phyloP scores from a whole-genome alignment of 108 stramenopile genomes.

The Skeletonema costatum region DNA sequence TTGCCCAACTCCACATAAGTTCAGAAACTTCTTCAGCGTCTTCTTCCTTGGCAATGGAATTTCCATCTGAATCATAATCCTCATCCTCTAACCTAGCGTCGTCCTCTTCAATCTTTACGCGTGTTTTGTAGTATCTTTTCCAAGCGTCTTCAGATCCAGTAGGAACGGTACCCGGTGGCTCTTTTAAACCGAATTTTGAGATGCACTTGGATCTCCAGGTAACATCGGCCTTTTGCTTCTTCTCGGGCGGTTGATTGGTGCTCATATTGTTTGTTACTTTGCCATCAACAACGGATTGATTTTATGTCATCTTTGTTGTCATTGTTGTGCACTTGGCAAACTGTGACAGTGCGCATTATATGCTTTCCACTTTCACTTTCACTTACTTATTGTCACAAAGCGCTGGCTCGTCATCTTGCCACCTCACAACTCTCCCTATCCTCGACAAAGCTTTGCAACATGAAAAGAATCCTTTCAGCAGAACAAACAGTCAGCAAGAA shows the following conservation, averaged over 20 bases:
- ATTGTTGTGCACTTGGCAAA: neutral
- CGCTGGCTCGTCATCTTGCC: neutral
- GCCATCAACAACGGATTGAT: too few species aligned
- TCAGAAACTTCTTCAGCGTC: neutral
- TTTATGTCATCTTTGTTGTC: neutral
- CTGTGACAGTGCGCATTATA: too few species aligned
- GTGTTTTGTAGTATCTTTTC: slow-evolving; percentile 22
- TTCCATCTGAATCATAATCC: slow-evolving; percentile 7
- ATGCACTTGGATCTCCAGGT: slow-evolving; percentile 16
- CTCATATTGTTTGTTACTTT: neutral
- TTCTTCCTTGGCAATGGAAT: neutral
- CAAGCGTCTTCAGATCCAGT: slow-evolving; percentile 30
- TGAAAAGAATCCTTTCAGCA: neutral
- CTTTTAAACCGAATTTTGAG: neutral
- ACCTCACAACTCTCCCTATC: neutral
- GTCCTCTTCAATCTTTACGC: neutral
- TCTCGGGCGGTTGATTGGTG: neutral
- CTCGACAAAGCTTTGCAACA: neutral
- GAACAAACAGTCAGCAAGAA: neutral
- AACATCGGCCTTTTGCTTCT: neutral
- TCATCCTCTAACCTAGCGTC: neutral
- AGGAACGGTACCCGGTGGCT: neutral
- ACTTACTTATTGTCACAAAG: too few species aligned
- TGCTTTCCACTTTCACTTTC: too few species aligned
- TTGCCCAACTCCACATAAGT: neutral